phyloP scores from a whole-genome alignment of 129 eudicot species.

The Calendula officinalis region DNA sequence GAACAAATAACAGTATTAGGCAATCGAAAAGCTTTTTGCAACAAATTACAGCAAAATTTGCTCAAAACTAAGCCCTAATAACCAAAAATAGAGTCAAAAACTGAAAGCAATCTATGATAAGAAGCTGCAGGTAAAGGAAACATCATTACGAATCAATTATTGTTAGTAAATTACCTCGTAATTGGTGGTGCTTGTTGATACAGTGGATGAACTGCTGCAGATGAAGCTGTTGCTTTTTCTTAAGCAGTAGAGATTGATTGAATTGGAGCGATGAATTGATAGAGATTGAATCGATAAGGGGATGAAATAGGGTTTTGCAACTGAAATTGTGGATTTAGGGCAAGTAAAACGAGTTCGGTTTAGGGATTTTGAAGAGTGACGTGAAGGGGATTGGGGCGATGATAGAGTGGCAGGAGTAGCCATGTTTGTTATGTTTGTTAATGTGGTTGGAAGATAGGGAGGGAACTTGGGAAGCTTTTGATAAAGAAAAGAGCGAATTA shows the following conservation, averaged over 20 bases:
- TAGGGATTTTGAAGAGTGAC: constrained; percentile 35
- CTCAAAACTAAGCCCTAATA: constrained; percentile 7
- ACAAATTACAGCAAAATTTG: not conserved
- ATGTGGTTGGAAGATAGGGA: constrained; percentile 29
- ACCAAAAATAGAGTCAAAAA: not conserved
- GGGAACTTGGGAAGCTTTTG: constrained; percentile 15
- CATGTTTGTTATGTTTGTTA: constrained; percentile 23
- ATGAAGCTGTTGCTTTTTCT: constrained; percentile 26
- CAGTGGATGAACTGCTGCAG: constrained; percentile 49
- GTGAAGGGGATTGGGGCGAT: constrained; percentile 26
- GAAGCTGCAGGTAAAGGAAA: not conserved
- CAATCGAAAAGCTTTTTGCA: not conserved
- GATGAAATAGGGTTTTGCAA: constrained; percentile 27
- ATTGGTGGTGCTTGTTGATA: constrained; percentile 51
- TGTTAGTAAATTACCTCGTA: constrained; percentile 57
- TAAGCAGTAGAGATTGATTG: constrained; percentile 19
- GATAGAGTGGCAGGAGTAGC: constrained; percentile 21
- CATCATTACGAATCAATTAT: not conserved
- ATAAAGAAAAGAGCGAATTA: no score
- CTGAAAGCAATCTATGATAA: not conserved
- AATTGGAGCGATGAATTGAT: constrained; percentile 21
- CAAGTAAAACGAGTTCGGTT: constrained; percentile 13
- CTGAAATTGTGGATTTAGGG: constrained; percentile 21
- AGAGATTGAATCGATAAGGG: constrained; percentile 19
- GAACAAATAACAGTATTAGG: no score